These are phyloP conservation scores for Gryganskiella cystojenkinii DNA, from an alignment of 192 early-diverging fungal species.

Conservation along the genomic window DNA sequence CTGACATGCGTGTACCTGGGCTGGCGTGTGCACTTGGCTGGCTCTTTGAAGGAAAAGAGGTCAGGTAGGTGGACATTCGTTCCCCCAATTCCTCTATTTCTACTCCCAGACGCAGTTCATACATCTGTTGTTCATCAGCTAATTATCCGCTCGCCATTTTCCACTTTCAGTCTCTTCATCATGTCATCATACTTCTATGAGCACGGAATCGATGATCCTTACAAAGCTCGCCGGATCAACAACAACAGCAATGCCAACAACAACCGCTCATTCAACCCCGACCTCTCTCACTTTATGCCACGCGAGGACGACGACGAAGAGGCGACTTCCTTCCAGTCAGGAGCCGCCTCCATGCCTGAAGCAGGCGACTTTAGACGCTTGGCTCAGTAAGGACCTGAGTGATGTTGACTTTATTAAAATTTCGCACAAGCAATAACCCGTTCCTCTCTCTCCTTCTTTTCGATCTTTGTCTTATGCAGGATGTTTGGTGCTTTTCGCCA, in stretches of 20 bases:
- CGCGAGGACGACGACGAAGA: slow-evolving; percentile 20
- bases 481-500: slow-evolving; percentile 57
- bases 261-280: slow-evolving; percentile 33
- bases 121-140: too few species aligned
- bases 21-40: too few species aligned
- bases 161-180: background rate
- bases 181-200: slow-evolving; percentile 49
- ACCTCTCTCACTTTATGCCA: slow-evolving; percentile 51
- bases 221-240: slow-evolving; percentile 18
- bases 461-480: slow-evolving; percentile 13
- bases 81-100: too few species aligned
- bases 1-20: too few species aligned
- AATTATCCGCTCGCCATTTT: background rate
- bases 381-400: slow-evolving; percentile 41
- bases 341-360: slow-evolving; percentile 11
- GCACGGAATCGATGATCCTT: slow-evolving; percentile 46
- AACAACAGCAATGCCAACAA: slow-evolving; percentile 1
- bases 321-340: background rate
- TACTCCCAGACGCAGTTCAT: too few species aligned
- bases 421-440: too few species aligned
- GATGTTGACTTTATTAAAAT: too few species aligned
- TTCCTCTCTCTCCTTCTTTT: background rate
- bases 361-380: slow-evolving; percentile 33
- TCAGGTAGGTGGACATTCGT: too few species aligned
- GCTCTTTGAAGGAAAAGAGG: too few species aligned